These are phyloP conservation scores for Russula ochroleuca DNA, from an alignment of 768 basidiomycete species.

Conservation along the genomic window DNA sequence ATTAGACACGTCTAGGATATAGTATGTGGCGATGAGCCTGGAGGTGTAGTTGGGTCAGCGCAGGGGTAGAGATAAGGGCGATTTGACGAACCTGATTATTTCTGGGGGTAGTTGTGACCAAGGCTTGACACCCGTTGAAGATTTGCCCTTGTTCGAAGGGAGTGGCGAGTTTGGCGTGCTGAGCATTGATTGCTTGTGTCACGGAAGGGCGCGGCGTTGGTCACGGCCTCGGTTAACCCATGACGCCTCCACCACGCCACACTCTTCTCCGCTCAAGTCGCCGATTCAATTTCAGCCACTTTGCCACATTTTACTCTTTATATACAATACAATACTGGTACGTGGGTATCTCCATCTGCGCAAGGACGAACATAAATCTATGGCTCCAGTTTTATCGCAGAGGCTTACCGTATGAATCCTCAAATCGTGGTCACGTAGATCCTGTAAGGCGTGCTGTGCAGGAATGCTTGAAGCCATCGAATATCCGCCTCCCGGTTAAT, in stretches of 20 bases:
- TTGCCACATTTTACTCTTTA: background rate
- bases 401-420: background rate
- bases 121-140: conserved; percentile 52
- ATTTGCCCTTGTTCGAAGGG: conserved; percentile 43
- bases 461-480: conserved; percentile 25
- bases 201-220: conserved; percentile 29
- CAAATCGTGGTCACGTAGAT: conserved; percentile 17
- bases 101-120: conserved; percentile 62
- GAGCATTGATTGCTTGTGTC: conserved; percentile 33
- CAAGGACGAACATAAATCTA: background rate
- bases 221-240: conserved; percentile 27
- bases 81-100: conserved; percentile 46
- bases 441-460: conserved; percentile 17
- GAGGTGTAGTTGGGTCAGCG: conserved; percentile 10
- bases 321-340: background rate
- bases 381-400: background rate
- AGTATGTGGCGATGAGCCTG: conserved; percentile 57
- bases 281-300: conserved; percentile 26
- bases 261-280: conserved; percentile 8
- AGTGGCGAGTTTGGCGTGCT: conserved; percentile 25
- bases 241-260: conserved; percentile 1
- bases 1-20: conserved; percentile 47
- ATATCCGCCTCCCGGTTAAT: conserved; percentile 27
- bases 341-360: conserved; percentile 1
- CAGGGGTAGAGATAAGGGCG: background rate